Evolutionary conservation across 73 alveolate species (phyloP).

Genomic region (Effrenium voratum): DNA sequence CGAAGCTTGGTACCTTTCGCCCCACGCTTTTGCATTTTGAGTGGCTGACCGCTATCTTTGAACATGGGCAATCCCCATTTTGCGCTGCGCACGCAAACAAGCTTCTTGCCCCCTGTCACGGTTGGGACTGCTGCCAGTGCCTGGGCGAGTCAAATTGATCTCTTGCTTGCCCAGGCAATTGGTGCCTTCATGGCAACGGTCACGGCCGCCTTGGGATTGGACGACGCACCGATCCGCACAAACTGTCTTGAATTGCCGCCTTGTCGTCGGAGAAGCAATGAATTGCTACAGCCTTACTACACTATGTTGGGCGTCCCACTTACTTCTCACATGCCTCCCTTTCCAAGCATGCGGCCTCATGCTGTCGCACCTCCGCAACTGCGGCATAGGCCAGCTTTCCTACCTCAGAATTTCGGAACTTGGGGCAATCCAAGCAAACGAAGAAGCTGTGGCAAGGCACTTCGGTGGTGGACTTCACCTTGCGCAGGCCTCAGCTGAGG

Average conservation of each 20-base stretch:
- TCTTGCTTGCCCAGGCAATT: background rate
- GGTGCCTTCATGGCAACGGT: constrained; percentile 14
- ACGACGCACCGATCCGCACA: background rate
- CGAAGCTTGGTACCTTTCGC: constrained; percentile 17
- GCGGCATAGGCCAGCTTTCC: constrained; percentile 31
- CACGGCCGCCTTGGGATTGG: background rate
- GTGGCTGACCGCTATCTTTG: background rate
- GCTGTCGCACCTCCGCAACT: background rate
- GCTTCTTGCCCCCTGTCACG: background rate
- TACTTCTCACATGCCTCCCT: background rate
- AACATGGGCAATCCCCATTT: background rate
- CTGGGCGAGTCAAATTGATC: background rate
- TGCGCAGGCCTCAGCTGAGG: no score
- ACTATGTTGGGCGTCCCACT: background rate
- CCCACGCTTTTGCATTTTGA: background rate
- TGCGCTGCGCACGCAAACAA: background rate
- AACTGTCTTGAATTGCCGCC: background rate
- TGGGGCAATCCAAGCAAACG: no score
- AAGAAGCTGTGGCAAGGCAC: no score
- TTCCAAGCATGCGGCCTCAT: background rate
- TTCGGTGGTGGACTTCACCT: no score
- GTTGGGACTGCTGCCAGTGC: constrained; percentile 37
- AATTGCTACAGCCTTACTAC: constrained; percentile 25
- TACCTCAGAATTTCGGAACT: background rate
- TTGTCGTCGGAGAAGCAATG: constrained; percentile 46